Evolutionary conservation across 1,284 basidiomycete species (phyloP).

Genomic region (Volvariella volvacea): DNA sequence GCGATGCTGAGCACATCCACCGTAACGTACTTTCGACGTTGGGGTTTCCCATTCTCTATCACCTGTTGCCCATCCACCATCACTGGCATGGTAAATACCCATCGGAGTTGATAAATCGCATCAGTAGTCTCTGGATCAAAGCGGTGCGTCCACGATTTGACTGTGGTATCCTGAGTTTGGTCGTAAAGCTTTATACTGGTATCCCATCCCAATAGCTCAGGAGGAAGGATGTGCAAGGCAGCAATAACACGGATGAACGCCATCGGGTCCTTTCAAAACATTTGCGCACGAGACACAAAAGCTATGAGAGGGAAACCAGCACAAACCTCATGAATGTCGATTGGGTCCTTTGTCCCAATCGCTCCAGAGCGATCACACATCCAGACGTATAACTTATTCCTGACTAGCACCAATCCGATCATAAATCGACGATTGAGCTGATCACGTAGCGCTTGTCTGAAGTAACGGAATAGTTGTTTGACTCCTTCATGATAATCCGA

Average conservation of each 20-base stretch:
- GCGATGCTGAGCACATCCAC: no score
- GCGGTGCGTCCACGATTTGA: no score
- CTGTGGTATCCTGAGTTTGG: background rate
- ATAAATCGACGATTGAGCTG: slow-evolving; percentile 10
- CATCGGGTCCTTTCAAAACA: slow-evolving; percentile 2
- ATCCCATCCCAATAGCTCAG: slow-evolving; percentile 12
- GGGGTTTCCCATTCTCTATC: no score
- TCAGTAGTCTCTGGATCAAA: no score
- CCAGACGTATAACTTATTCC: slow-evolving; percentile 5
- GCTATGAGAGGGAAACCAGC: background rate
- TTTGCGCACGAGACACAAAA: background rate
- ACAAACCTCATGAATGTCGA: slow-evolving; percentile 10
- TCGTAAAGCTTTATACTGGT: slow-evolving; percentile 11
- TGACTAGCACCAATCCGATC: slow-evolving; percentile 4
- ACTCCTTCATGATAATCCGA: no score
- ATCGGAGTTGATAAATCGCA: no score
- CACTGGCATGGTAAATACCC: no score
- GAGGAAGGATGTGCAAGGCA: slow-evolving; percentile 5
- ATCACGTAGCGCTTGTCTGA: slow-evolving; percentile 6
- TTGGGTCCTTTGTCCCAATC: slow-evolving; percentile 4
- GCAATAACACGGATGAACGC: slow-evolving; percentile 4
- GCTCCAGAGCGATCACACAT: slow-evolving; percentile 9
- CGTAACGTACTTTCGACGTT: no score
- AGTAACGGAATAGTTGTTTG: background rate
- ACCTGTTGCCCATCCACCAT: no score